Conservation (phyloP, 768 basidiomycete genomes). For the Pleurotus salmoneostramineus region DNA sequence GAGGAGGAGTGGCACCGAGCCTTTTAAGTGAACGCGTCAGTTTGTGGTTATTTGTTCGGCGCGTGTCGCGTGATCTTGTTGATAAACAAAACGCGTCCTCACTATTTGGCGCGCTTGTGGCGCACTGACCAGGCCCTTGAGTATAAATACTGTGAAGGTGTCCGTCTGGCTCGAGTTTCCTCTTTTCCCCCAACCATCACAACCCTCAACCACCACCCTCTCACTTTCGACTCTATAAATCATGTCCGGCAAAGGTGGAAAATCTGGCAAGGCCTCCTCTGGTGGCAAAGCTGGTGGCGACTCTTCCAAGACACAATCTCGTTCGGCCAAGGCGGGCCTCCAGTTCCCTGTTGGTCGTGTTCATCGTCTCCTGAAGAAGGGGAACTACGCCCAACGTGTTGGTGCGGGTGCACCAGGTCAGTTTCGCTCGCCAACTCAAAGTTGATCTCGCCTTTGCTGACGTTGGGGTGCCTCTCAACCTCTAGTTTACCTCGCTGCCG, state of each 20-base stretch:
- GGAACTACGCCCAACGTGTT: constrained; percentile 85
- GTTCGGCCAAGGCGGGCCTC: constrained; percentile 71
- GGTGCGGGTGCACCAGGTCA: constrained; percentile 85
- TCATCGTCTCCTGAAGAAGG: constrained; percentile 83
- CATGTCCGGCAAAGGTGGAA: constrained; percentile 32
- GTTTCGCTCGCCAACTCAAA: constrained; percentile 12
- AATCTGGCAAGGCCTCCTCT: constrained; percentile 25
- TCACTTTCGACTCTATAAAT: constrained; percentile 3
- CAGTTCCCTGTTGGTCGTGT: constrained; percentile 93
- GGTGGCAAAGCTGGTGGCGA: constrained; percentile 48
- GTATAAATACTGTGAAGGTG: constrained; percentile 23
- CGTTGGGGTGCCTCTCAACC: background rate
- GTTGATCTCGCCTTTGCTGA: constrained; percentile 1
- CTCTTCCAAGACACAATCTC: constrained; percentile 55
- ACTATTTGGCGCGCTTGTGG: background rate
- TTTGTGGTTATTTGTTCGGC: constrained; percentile 40
- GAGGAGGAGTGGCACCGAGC: constrained; percentile 1
- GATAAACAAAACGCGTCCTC: constrained; percentile 10
- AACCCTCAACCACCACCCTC: constrained; percentile 4
- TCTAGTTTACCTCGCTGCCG: constrained; percentile 83
- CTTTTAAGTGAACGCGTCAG: constrained; percentile 42
- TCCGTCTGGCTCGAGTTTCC: background rate
- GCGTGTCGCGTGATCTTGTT: constrained; percentile 36
- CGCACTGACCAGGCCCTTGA: background rate
- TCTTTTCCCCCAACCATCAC: constrained; percentile 4